phyloP scores from a whole-genome alignment of 345 rosid genomes.

The Sisymbrium irio region DNA sequence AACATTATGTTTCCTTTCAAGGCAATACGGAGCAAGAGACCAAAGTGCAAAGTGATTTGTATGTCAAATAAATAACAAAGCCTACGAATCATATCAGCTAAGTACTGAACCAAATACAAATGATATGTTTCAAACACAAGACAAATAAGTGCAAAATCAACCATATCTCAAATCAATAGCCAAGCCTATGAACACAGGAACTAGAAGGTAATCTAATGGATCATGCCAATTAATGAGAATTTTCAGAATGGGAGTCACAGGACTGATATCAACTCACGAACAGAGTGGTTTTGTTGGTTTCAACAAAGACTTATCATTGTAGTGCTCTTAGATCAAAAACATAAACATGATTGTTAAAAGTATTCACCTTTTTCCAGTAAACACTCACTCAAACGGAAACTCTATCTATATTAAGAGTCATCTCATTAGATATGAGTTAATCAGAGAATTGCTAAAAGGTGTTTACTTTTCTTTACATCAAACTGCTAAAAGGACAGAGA shows the following conservation, averaged over 20 bases:
- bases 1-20: background rate
- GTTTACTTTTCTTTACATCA: no score
- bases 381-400: background rate
- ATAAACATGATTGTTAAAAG: background rate
- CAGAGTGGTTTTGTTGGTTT: no score
- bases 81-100: background rate
- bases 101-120: background rate
- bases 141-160: background rate
- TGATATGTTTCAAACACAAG: background rate
- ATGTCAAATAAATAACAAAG: background rate
- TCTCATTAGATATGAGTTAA: no score
- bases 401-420: no score
- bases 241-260: no score
- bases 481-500: background rate
- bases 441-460: background rate
- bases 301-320: background rate
- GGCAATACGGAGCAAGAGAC: background rate
- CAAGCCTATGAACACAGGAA: no score
- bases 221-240: background rate
- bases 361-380: background rate
- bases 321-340: background rate
- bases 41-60: background rate
- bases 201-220: background rate
- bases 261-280: no score
- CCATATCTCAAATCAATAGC: background rate